Percentiles rank a stretch among this genome's conserved stretches.
These are phyloP conservation scores for Myxozyma udenii DNA, from an alignment of 805 yeast genomes.

Conservation along the genomic window DNA sequence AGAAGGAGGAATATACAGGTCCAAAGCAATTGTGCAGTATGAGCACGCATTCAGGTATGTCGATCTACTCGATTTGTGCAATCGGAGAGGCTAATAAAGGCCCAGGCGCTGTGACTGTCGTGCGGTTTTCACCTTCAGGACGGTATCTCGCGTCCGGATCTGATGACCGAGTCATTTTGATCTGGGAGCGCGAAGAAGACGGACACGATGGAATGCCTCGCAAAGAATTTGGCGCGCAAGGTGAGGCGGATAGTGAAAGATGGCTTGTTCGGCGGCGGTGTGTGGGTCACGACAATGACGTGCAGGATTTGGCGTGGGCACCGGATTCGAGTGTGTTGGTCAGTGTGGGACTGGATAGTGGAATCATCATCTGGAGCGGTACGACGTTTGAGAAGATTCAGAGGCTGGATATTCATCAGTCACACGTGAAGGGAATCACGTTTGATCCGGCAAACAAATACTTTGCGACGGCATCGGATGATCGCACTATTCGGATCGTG, in stretches of 20 bases:
- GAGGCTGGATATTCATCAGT: conserved; percentile 87
- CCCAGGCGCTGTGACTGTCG: conserved; percentile 79
- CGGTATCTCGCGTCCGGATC: conserved; percentile 90
- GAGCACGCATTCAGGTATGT: conserved; percentile 86
- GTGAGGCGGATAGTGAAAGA: conserved; percentile 73
- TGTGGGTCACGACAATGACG: conserved; percentile 96
- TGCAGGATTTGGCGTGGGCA: conserved; percentile 97
- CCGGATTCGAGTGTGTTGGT: conserved; percentile 89
- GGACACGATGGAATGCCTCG: conserved; percentile 42
- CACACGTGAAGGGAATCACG: conserved; percentile 93
- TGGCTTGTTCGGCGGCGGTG: conserved; percentile 92
- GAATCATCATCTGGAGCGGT: conserved; percentile 92
- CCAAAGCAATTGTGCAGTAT: conserved; percentile 71
- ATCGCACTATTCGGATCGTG: conserved; percentile 82
- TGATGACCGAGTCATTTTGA: conserved; percentile 84
- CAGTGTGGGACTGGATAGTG: conserved; percentile 90
- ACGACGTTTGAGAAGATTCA: conserved; percentile 73
- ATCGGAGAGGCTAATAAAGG: too few species aligned
- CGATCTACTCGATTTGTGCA: too few species aligned
- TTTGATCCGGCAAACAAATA: conserved; percentile 98
- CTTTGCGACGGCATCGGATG: conserved; percentile 96
- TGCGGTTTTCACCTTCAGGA: conserved; percentile 89
- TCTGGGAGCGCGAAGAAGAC: conserved; percentile 89
- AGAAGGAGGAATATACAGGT: not conserved
- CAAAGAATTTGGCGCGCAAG: conserved; percentile 60